Evolutionary conservation across 441 rosid species (phyloP).

Genomic region (Cnidoscolus chayamansa): DNA sequence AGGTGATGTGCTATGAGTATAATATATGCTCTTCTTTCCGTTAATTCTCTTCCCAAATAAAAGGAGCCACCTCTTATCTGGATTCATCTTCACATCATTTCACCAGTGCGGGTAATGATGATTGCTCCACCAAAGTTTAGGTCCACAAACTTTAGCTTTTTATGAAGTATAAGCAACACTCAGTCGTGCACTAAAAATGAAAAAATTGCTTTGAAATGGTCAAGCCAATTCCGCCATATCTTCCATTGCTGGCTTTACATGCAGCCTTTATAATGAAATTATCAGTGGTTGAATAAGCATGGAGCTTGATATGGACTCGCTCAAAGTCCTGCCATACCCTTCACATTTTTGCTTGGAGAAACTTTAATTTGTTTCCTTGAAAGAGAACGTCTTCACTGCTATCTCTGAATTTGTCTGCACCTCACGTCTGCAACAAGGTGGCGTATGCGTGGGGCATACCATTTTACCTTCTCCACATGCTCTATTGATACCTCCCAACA

Average conservation of each 20-base stretch:
- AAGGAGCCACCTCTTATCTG: no score
- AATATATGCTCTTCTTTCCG: no score
- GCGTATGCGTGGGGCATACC: conserved; percentile 91
- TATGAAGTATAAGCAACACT: background rate
- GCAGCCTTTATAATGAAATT: background rate
- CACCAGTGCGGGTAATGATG: background rate
- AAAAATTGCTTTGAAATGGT: background rate
- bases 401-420: conserved; percentile 43
- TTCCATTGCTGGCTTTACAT: background rate
- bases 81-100: background rate
- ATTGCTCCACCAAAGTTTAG: background rate
- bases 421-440: conserved; percentile 81
- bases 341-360: background rate
- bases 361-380: background rate
- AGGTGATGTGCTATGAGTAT: no score
- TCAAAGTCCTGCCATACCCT: background rate
- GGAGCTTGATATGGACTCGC: background rate
- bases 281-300: background rate
- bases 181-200: background rate
- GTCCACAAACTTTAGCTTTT: no score
- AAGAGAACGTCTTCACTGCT: background rate
- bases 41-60: no score
- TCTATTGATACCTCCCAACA: conserved; percentile 67
- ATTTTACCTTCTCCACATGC: conserved; percentile 84
- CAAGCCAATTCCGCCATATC: no score